phyloP scores from a whole-genome alignment of 768 basidiomycete species.

The Mrakia blollopis region DNA sequence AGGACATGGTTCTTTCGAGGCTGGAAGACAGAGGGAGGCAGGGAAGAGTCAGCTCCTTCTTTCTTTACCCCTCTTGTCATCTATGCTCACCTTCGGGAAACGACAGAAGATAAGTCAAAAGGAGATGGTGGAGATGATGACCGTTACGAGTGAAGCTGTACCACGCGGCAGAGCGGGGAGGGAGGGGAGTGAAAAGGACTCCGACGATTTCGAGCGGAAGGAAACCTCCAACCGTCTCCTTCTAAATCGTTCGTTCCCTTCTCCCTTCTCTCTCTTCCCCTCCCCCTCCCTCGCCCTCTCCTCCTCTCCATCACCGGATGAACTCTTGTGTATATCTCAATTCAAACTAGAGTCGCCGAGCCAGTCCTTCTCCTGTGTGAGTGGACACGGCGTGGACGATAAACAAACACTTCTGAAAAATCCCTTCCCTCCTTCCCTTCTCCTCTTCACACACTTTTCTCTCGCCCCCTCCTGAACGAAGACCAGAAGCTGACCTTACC shows the following conservation, averaged over 20 bases:
- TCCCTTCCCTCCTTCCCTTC: background rate
- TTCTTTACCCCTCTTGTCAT: too few relatives aligned
- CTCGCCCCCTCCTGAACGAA: background rate
- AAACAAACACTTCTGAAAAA: conserved; percentile 26
- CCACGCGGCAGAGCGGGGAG: background rate
- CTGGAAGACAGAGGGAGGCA: too few relatives aligned
- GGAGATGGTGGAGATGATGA: too few relatives aligned
- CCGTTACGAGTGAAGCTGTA: too few relatives aligned
- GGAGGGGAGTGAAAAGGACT: background rate
- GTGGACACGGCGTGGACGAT: conserved; percentile 29
- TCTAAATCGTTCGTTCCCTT: background rate
- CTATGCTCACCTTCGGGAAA: too few relatives aligned
- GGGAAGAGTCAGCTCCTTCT: too few relatives aligned
- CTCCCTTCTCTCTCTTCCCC: background rate
- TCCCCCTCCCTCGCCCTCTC: background rate
- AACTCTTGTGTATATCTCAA: conserved; percentile 25
- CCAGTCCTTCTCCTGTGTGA: conserved; percentile 30
- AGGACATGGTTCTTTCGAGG: too few relatives aligned
- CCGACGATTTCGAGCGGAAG: background rate
- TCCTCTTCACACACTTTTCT: background rate
- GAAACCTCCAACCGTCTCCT: background rate
- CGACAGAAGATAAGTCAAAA: too few relatives aligned
- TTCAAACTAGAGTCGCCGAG: conserved; percentile 32
- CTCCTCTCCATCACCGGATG: background rate
- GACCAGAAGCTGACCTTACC: background rate